phyloP scores from a whole-genome alignment of 2,329 filamentous ascomycete genomes.

The Aspergillus uvarum region DNA sequence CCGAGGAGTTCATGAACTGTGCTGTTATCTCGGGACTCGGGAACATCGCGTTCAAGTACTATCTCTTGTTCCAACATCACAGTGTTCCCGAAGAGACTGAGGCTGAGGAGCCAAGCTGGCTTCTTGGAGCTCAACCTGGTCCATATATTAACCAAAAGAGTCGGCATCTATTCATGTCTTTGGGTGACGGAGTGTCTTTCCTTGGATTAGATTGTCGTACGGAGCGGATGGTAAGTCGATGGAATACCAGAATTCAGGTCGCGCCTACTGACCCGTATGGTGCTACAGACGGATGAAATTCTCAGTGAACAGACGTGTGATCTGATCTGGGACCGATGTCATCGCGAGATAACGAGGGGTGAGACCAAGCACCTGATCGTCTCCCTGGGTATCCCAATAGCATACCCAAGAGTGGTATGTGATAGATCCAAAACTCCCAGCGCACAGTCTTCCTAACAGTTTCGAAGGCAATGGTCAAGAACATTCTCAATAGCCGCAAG shows the following conservation, averaged over 20 bases:
- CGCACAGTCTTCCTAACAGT: constrained; percentile 21
- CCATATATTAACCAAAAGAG: constrained; percentile 88
- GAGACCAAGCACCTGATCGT: constrained; percentile 89
- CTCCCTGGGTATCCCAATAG: constrained; percentile 78
- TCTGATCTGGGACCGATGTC: constrained; percentile 79
- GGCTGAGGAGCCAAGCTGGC: constrained; percentile 84
- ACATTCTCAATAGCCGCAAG: constrained; percentile 79
- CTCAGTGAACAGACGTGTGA: constrained; percentile 79
- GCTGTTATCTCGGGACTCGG: constrained; percentile 88
- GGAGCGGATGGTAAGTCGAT: constrained; percentile 64
- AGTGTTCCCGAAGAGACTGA: constrained; percentile 79
- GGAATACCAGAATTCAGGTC: background rate
- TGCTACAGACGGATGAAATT: constrained; percentile 65
- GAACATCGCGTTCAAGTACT: constrained; percentile 94
- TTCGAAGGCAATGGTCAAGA: constrained; percentile 63
- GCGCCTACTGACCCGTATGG: background rate
- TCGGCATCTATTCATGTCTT: constrained; percentile 78
- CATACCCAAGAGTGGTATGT: constrained; percentile 74
- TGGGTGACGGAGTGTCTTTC: constrained; percentile 77
- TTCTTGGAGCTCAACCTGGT: constrained; percentile 74
- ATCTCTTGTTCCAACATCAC: constrained; percentile 97
- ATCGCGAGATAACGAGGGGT: constrained; percentile 76
- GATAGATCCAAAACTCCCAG: background rate
- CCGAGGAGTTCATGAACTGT: constrained; percentile 85
- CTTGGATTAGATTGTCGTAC: constrained; percentile 89